Evolutionary conservation across 2,329 filamentous ascomycete genomes (phyloP), one percentile per base, ranked within the genome.

Genomic region (Sporothrix globosa): DNA sequence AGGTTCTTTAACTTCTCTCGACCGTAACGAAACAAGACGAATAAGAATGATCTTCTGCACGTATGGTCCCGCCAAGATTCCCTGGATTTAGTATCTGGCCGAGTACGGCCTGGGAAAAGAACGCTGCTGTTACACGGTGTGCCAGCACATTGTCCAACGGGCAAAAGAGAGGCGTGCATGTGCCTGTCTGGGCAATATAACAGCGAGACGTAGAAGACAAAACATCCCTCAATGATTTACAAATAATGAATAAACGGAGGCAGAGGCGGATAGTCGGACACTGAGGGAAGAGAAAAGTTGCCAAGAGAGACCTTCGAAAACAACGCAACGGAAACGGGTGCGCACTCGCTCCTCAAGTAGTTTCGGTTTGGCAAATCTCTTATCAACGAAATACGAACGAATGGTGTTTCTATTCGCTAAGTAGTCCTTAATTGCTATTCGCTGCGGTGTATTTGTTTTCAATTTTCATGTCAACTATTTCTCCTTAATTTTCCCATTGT

Each of bases 361-460:
- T 44, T 56, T 44, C 9, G n/a, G 48, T 53, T 53, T 67, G 65
- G 30, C n/a, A 41, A 46, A 24, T 56, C 50, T 54, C 48, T 67
- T 67, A 56, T 67, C 65, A 54, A 54, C 30, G 41, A 24, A 13
- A 44, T 67, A 17, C 24, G 2, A 13, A 19, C 53, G 48, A 13
- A 11, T n/a, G 1, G 27, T 13, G n/a, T 65, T 50, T 5, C 14
- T 34, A 44, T 27, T 48, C 24, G 60, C 48, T 19, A 27, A 30
- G 4, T 41, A 2, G 13, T 39, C 30, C 41, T 65, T 21, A 10
- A 5, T 9, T 58, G 17, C 58, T 30, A n/a, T 11, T 48, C n/a
- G 24, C 21, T 44, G 14, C 41, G 41, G 41, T 17, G 41, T 44
- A 30, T 27, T 30, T 19, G 14, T 30, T 50, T 50, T 65, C 27